Base-by-base conservation (phyloP, 257 asterid species). In the Marsdenia floribunda region DNA sequence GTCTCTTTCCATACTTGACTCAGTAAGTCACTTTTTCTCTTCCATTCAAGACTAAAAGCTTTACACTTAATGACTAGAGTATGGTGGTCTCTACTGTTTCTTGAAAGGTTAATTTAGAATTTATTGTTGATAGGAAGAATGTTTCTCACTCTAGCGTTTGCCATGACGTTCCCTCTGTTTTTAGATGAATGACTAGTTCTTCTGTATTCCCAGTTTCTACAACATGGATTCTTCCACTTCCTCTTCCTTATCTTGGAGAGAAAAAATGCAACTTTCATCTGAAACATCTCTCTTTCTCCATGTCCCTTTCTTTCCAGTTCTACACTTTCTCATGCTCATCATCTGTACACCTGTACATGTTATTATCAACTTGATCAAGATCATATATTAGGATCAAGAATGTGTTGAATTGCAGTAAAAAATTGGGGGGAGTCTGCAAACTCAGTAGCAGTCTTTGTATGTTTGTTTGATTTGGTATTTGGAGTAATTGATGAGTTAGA, bases 1-100 rank as follows among this genome's bases (percentile, higher is more conserved):
- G 49, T 65, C 70, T 65, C 70, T 65, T 37, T 65, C 70, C 70
- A 33, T 63, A 26, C 67, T 35, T 63, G 69, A 63, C 69, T 63
- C 47, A 13, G 19, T 24, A 63, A 4, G 15, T 63, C 19, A 26
- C 7, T 26, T 63, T 63, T 14, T 33, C 46, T 63, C 14, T 6
- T 33, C 22, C 21, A 1, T 24, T 59, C 66, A 24, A 24, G 66
- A 59, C 66, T 21, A 3, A 19, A 26, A 0, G 53, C 24, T 29
- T 50, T 22, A 14, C 33, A 18, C 5, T 71, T 16, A 33, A 16
- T 4, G 3, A 35, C 19, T 71, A 5, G n/a, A 4, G 14, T 8
- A 21, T 53, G n/a, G n/a, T 59, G 33, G 50, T 74, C 47, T 33
- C 10, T 69, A 58, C 35, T 3, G 49, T 33, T 38, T 54, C 66